Base-by-base conservation (phyloP, 225 moss, liverwort and hornwort species). In the Pseudisothecium myosuroides region DNA sequence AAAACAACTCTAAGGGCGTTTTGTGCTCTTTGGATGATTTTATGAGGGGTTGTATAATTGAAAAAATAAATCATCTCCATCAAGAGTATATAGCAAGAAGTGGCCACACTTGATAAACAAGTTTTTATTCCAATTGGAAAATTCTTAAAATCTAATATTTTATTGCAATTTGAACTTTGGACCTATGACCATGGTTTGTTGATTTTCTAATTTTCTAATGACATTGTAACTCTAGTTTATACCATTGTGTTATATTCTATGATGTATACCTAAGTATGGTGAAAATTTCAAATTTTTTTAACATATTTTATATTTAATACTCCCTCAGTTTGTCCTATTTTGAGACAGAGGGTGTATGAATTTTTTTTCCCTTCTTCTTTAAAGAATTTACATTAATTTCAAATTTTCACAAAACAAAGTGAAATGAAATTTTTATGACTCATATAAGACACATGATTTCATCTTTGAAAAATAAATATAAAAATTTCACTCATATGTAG, bases 1-100 rank as follows among this genome's bases (percentile, higher is more conserved):
- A 0, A 71, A 71, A 14, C 2, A 7, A 52, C 0, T 0, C 8
- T 21, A 4, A 75, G 5, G 8, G 34, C 0, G 0, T 50, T 76
- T 34, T 76, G 1, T 32, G 4, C 32, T 21, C 50, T 76, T 50
- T 34, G 1, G 5, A 52, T 76, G 34, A 34, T 52, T 52, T 76
- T 7, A 34, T 5, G 2, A 34, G 1, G 22, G 8, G 0, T 21
- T 34, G 20, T 12, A 12, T 6, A 9, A 32, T 49, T 19, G 19
- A 31, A 28, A 28, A 43, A 26, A n/a, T n/a, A n/a, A n/a, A n/a
- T n/a, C n/a, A n/a, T n/a, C n/a, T n/a, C n/a, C n/a, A n/a, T n/a
- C 5, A 36, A 22, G 19, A 54, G 3, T 6, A 11, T 17, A 29
- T 0, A 52, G 4, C 1, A n/a, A 56, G 9, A 56, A n/a, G 26